Base-by-base conservation (phyloP, 2,329 filamentous ascomycete genomes). In the Nannizzia gypsea region DNA sequence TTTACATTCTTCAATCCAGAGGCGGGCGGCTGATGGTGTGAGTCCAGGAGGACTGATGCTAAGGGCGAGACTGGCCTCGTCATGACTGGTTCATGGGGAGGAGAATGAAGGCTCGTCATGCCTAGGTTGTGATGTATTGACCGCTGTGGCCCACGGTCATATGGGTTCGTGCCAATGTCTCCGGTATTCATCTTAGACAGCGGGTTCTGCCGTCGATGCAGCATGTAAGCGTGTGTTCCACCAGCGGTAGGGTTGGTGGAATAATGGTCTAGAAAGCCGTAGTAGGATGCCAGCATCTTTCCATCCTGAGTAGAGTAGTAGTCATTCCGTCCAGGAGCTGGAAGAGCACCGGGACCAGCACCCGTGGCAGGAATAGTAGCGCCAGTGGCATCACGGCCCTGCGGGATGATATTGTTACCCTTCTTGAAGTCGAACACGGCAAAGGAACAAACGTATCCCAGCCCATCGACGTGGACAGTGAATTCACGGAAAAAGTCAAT, bases 401-500 rank as follows among this genome's bases (percentile, higher is more conserved):
- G 75, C n/a, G 74, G 72, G 44, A 76, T 74, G 64, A 80, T 80
- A 55, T 82, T 80, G 22, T 86, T 79, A 24, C 86, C 88, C 71
- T 90, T 92, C 72, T 95, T 91, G 76, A 97, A 97, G 64, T 96
- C 89, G 68, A 99, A 99, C 38, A 96, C 90, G 2, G 93, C 93
- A 74, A 96, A 97, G 0, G 92, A 96, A 73, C 93, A 99, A 9
- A 97, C 90, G 65, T 96, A 92, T 22, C 93, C 93, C 38, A 99
- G 81, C 0, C 93, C 93, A 69, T 99, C 93, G 15, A 99, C 92
- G 66, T 99, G 91, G 22, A 99, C 85, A 0, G 93, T 97, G 66
- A 97, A 96, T 70, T 99, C 93, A 42, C 93, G 86, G 77, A 99
- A 97, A 74, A 99, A 99, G 74, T 99, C 93, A 61, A 97, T 86